Conservation (phyloP, 1,139 yeast species). For the Kluyveromyces sp. region DNA sequence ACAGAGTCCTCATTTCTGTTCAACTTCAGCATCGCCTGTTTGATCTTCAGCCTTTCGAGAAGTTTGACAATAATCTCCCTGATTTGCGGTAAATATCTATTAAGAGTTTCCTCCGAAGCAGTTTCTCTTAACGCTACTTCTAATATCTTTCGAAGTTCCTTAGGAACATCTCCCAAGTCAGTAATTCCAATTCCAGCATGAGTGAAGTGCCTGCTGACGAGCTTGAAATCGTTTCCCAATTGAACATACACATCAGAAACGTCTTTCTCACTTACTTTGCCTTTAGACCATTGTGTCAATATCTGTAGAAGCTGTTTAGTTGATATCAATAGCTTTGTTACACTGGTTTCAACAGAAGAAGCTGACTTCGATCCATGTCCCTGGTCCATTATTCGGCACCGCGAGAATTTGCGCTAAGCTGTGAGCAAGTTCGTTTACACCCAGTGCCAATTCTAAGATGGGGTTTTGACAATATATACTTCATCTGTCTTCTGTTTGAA, state of each 20-base stretch:
- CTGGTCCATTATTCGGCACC: background rate
- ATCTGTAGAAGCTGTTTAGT: constrained; percentile 83
- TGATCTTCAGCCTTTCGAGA: constrained; percentile 71
- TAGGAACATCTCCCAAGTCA: constrained; percentile 76
- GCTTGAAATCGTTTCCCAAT: constrained; percentile 87
- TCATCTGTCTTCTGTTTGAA: too few species aligned
- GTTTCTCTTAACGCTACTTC: constrained; percentile 84
- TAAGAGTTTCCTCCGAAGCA: constrained; percentile 79
- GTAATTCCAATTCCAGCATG: constrained; percentile 61
- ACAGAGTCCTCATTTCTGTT: constrained; percentile 18
- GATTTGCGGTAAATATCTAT: constrained; percentile 73
- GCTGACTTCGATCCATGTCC: constrained; percentile 7
- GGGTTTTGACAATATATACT: too few species aligned
- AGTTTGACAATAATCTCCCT: constrained; percentile 80
- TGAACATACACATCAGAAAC: constrained; percentile 91
- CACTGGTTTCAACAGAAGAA: constrained; percentile 69
- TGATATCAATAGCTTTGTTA: constrained; percentile 74
- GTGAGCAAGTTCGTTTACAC: too few species aligned
- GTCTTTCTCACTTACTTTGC: constrained; percentile 67
- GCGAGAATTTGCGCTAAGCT: background rate
- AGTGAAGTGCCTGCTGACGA: constrained; percentile 69
- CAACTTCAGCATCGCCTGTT: constrained; percentile 50
- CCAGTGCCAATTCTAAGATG: too few species aligned
- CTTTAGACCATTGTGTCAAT: constrained; percentile 85
- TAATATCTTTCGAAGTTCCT: constrained; percentile 60